These are phyloP conservation scores for Rugosomyces carneus DNA, from an alignment of 1,284 basidiomycete genomes.

Conservation along the genomic window DNA sequence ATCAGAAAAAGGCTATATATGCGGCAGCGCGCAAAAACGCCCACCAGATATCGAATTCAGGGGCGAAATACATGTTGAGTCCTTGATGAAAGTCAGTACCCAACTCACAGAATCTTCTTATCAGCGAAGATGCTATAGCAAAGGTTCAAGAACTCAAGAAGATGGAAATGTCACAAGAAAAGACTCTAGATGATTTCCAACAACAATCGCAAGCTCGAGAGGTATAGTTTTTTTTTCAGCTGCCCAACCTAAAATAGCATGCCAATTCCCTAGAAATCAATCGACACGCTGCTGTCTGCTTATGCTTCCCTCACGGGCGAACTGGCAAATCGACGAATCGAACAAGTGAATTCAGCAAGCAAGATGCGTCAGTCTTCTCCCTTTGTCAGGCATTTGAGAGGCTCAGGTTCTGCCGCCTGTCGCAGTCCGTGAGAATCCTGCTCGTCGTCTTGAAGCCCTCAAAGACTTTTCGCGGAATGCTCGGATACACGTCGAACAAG, in stretches of 20 bases:
- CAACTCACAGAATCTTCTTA: neutral
- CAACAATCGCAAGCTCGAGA: constrained; percentile 15
- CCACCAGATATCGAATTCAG: constrained; percentile 22
- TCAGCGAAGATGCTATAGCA: constrained; percentile 20
- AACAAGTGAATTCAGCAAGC: constrained; percentile 24
- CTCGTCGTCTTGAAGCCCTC: constrained; percentile 21
- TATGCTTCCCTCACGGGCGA: constrained; percentile 22
- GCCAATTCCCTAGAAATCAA: constrained; percentile 16
- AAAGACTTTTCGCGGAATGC: constrained; percentile 25
- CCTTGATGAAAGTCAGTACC: neutral
- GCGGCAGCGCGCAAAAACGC: constrained; percentile 23
- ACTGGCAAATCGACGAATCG: constrained; percentile 21
- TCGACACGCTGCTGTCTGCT: constrained; percentile 15
- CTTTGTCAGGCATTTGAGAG: too few relatives aligned
- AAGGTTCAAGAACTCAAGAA: constrained; percentile 16
- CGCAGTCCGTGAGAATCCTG: constrained; percentile 23
- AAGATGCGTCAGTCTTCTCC: constrained; percentile 22
- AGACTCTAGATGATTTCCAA: constrained; percentile 18
- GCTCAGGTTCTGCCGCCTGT: neutral
- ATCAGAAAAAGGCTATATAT: constrained; percentile 24
- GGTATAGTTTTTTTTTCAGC: constrained; percentile 14
- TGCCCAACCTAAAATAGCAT: constrained; percentile 2
- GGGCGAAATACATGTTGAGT: constrained; percentile 21
- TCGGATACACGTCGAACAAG: constrained; percentile 26
- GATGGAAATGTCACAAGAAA: constrained; percentile 18